Evolutionary conservation across 495 filamentous ascomycete species (phyloP).

Genomic region (Penicillium alfredii): DNA sequence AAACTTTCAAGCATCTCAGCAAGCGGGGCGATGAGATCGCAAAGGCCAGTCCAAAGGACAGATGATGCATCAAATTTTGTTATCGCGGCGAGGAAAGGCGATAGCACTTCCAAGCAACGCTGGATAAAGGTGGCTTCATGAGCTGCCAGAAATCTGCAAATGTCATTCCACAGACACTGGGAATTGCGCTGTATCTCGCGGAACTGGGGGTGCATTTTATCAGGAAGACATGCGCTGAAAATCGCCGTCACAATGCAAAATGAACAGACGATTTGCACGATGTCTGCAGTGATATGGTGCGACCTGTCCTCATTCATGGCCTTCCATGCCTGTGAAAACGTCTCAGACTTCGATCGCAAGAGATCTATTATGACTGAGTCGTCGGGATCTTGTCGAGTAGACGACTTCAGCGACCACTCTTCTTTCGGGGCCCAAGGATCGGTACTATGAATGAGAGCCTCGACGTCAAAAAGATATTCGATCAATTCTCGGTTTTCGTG

Average conservation of each 20-base stretch:
- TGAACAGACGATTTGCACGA: conserved; percentile 43
- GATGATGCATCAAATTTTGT: conserved; percentile 9
- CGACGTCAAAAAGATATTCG: conserved; percentile 33
- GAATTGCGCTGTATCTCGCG: conserved; percentile 29
- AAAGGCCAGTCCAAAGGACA: conserved; percentile 18
- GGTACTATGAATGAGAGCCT: conserved; percentile 16
- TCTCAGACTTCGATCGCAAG: conserved; percentile 38
- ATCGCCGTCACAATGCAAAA: conserved; percentile 34
- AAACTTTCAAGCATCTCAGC: conserved; percentile 39
- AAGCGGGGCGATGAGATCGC: conserved; percentile 25
- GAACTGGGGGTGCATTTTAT: conserved; percentile 18
- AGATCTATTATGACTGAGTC: conserved; percentile 42
- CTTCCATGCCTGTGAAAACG: conserved; percentile 42
- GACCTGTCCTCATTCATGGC: conserved; percentile 33
- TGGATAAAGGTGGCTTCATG: conserved; percentile 25
- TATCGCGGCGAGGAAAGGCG: conserved; percentile 25
- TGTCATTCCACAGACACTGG: conserved; percentile 27
- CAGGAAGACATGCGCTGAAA: conserved; percentile 33
- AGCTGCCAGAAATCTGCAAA: conserved; percentile 30
- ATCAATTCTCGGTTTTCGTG: conserved; percentile 29
- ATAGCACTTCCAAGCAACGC: conserved; percentile 30
- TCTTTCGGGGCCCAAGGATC: conserved; percentile 25
- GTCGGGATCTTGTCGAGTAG: conserved; percentile 30
- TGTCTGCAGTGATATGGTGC: conserved; percentile 40
- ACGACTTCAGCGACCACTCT: conserved; percentile 17